These are phyloP conservation scores for Tilletia indica DNA, from an alignment of 1,284 basidiomycete species.

Conservation along the genomic window DNA sequence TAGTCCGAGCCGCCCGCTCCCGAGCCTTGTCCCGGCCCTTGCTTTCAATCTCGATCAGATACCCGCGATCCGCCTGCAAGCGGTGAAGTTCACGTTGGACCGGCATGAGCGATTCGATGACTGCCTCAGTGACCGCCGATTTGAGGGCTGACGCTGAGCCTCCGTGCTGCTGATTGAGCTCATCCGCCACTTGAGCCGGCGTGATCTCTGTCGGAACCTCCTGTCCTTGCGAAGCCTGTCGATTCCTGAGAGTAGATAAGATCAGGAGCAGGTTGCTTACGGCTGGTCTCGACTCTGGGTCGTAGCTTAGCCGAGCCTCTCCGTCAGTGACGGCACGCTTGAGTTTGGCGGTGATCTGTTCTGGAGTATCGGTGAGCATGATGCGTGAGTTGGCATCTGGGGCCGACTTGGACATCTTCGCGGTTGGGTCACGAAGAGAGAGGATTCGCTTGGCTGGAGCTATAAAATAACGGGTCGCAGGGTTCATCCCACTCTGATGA, in stretches of 20 bases:
- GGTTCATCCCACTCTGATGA: no score
- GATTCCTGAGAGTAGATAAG: constrained; percentile 63
- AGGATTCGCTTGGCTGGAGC: constrained; percentile 69
- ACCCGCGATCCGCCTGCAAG: constrained; percentile 66
- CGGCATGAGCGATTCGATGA: constrained; percentile 68
- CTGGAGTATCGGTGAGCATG: constrained; percentile 72
- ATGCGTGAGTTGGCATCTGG: constrained; percentile 78
- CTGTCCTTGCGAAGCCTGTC: constrained; percentile 38
- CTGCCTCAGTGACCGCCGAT: constrained; percentile 68
- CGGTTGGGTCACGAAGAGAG: constrained; percentile 76
- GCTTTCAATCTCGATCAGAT: constrained; percentile 66
- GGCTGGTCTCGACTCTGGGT: constrained; percentile 74
- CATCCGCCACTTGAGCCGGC: constrained; percentile 60
- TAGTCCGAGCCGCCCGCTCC: constrained; percentile 65
- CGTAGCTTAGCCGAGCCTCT: constrained; percentile 67
- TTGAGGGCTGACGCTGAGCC: constrained; percentile 72
- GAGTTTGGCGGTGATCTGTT: constrained; percentile 70
- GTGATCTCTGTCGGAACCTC: constrained; percentile 49
- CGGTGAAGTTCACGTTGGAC: constrained; percentile 72
- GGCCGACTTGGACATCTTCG: constrained; percentile 95
- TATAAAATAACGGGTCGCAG: constrained; percentile 48
- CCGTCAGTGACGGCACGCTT: constrained; percentile 83
- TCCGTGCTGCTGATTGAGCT: constrained; percentile 61
- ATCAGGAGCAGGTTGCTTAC: constrained; percentile 80
- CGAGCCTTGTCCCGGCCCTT: constrained; percentile 69